Percentiles rank a stretch among this genome's conserved stretches.
phyloP scores from a whole-genome alignment of 208 protist species.

The Trypanosoma congolense region DNA sequence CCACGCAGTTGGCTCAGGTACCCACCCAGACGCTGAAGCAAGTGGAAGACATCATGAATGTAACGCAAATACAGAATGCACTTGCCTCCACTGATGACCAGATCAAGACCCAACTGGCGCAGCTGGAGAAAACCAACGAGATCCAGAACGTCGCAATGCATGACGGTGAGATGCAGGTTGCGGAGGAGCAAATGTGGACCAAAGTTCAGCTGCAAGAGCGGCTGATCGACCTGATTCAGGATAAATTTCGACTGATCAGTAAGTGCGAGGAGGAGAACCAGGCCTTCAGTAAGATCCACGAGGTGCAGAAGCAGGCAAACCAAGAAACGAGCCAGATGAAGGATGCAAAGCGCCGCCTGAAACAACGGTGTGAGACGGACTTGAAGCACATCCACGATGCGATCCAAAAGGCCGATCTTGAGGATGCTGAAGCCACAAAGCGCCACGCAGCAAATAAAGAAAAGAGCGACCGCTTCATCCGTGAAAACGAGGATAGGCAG shows the following conservation, averaged over 20 bases:
- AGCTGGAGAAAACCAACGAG: conserved; percentile 75
- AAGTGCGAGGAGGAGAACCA: conserved; percentile 78
- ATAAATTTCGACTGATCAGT: conserved; percentile 73
- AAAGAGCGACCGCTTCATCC: conserved; percentile 38
- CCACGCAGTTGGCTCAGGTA: conserved; percentile 64
- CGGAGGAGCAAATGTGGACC: conserved; percentile 81
- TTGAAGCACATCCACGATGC: conserved; percentile 58
- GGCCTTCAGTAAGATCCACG: conserved; percentile 70
- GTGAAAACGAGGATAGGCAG: conserved; percentile 50
- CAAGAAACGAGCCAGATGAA: conserved; percentile 55
- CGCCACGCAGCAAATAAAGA: conserved; percentile 41
- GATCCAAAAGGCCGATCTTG: conserved; percentile 51
- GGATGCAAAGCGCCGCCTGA: conserved; percentile 50
- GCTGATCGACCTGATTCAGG: conserved; percentile 68
- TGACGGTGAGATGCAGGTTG: conserved; percentile 81
- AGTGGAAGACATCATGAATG: conserved; percentile 79
- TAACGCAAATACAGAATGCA: conserved; percentile 66
- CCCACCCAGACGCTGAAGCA: conserved; percentile 62
- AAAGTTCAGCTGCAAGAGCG: conserved; percentile 80
- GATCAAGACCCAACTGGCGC: conserved; percentile 72
- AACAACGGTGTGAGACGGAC: conserved; percentile 54
- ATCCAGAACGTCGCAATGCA: conserved; percentile 77
- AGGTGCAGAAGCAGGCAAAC: conserved; percentile 61
- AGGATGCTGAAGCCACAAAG: conserved; percentile 50
- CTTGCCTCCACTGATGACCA: conserved; percentile 73